Evolutionary conservation across 495 filamentous ascomycete genomes (phyloP).

Genomic region (Hypoxylon crocopeplum): DNA sequence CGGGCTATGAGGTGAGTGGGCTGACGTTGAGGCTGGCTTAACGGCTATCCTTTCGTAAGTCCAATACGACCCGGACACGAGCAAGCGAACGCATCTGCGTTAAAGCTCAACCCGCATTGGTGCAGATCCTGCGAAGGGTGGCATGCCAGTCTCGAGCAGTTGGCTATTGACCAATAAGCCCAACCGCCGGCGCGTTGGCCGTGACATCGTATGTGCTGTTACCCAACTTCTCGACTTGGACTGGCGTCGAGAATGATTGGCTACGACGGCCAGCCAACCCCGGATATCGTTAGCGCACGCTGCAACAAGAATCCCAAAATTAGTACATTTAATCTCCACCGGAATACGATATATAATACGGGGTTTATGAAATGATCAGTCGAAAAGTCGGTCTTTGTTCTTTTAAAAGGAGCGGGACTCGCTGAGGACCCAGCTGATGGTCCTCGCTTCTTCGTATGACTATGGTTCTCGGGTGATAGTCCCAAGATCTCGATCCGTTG

Average conservation of each 20-base stretch:
- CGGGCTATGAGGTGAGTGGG: slow-evolving; percentile 19
- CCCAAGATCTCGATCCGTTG: slow-evolving; percentile 14
- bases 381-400: slow-evolving; percentile 7
- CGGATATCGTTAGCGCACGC: slow-evolving; percentile 21
- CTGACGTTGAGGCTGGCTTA: slow-evolving; percentile 39
- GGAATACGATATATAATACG: slow-evolving; percentile 32
- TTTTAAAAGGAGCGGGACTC: slow-evolving; percentile 2
- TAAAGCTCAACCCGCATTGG: slow-evolving; percentile 25
- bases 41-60: slow-evolving; percentile 10
- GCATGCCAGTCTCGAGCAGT: slow-evolving; percentile 10
- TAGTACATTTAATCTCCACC: slow-evolving; percentile 33
- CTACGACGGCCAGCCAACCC: slow-evolving; percentile 5
- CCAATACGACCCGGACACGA: slow-evolving; percentile 37
- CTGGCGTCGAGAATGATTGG: slow-evolving; percentile 23
- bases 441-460: slow-evolving; percentile 6
- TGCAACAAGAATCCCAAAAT: slow-evolving; percentile 25
- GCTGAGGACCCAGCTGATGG: neutral
- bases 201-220: slow-evolving; percentile 25
- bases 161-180: slow-evolving; percentile 18
- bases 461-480: slow-evolving; percentile 2
- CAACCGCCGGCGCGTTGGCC: slow-evolving; percentile 11
- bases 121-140: slow-evolving; percentile 12
- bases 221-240: slow-evolving; percentile 25
- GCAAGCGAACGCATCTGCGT: slow-evolving; percentile 12
- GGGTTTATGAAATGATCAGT: slow-evolving; percentile 7